Conservation (phyloP, 1,139 yeast genomes). For the Yamadazyma diddensiae region DNA sequence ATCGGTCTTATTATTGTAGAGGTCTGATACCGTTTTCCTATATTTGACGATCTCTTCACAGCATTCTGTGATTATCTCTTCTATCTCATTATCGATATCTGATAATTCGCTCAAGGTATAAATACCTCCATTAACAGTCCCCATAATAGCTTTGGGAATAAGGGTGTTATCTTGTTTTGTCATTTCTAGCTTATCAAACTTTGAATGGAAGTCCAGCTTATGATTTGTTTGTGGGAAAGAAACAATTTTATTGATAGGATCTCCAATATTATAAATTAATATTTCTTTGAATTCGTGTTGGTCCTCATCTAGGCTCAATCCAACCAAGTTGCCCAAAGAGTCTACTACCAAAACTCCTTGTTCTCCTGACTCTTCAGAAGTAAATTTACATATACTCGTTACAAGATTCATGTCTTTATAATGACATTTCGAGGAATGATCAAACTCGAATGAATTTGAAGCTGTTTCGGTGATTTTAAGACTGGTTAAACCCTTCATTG, state of each 20-base stretch:
- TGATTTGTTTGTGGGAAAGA: slow-evolving; percentile 5
- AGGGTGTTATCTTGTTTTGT: slow-evolving; percentile 3
- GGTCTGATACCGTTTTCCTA: slow-evolving; percentile 13
- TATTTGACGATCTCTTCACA: slow-evolving; percentile 15
- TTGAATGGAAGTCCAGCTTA: slow-evolving; percentile 10
- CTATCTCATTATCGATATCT: slow-evolving; percentile 24
- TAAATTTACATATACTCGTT: slow-evolving; percentile 8
- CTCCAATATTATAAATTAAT: slow-evolving; percentile 27
- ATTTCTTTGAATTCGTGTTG: slow-evolving; percentile 10
- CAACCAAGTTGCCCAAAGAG: slow-evolving; percentile 29
- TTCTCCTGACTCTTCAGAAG: slow-evolving; percentile 1
- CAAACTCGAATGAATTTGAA: slow-evolving; percentile 1
- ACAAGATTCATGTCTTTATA: slow-evolving; percentile 11
- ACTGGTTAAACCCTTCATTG: slow-evolving; percentile 18
- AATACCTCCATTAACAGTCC: slow-evolving; percentile 38
- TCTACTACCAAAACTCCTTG: slow-evolving; percentile 22
- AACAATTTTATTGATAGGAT: slow-evolving; percentile 28
- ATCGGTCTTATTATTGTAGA: slow-evolving; percentile 12
- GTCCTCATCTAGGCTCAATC: slow-evolving; percentile 6
- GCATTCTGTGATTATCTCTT: slow-evolving; percentile 13
- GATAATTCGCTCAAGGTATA: slow-evolving; percentile 21
- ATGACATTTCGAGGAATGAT: slow-evolving; percentile 3
- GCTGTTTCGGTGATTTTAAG: slow-evolving; percentile 1
- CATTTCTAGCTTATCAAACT: slow-evolving; percentile 7
- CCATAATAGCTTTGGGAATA: slow-evolving; percentile 21